phyloP scores from a whole-genome alignment of 768 basidiomycete genomes.

The Tulasnella sp. region DNA sequence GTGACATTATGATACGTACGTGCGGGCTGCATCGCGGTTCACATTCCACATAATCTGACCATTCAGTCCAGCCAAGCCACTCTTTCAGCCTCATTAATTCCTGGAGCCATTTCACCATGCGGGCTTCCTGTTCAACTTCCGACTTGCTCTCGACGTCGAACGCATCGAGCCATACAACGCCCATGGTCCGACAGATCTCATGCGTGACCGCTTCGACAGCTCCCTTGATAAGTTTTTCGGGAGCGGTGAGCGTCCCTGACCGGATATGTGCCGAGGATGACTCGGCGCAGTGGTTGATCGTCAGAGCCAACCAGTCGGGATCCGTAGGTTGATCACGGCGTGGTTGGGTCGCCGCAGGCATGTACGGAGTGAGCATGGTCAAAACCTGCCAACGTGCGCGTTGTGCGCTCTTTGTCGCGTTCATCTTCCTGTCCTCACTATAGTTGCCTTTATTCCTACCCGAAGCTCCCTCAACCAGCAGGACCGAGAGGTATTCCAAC shows the following conservation, averaged over 20 bases:
- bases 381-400: neutral
- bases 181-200: constrained; percentile 7
- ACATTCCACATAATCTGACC: constrained; percentile 2
- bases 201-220: constrained; percentile 1
- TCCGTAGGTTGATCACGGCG: neutral
- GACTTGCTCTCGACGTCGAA: neutral
- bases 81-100: neutral
- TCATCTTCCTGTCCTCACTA: neutral
- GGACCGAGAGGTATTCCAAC: neutral
- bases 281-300: constrained; percentile 1
- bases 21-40: neutral
- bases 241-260: neutral
- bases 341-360: neutral
- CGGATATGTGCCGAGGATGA: neutral
- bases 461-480: neutral
- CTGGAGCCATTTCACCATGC: neutral
- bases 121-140: neutral
- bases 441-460: neutral
- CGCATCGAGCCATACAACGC: constrained; percentile 5
- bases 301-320: neutral
- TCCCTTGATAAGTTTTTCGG: neutral
- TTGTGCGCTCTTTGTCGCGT: neutral
- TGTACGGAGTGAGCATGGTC: constrained; percentile 2
- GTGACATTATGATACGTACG: neutral
- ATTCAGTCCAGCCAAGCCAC: constrained; percentile 16